Evolutionary conservation across 108 stramenopile species (phyloP), one percentile per base, ranked within the genome.

Genomic region (Parietichytrium sp.): DNA sequence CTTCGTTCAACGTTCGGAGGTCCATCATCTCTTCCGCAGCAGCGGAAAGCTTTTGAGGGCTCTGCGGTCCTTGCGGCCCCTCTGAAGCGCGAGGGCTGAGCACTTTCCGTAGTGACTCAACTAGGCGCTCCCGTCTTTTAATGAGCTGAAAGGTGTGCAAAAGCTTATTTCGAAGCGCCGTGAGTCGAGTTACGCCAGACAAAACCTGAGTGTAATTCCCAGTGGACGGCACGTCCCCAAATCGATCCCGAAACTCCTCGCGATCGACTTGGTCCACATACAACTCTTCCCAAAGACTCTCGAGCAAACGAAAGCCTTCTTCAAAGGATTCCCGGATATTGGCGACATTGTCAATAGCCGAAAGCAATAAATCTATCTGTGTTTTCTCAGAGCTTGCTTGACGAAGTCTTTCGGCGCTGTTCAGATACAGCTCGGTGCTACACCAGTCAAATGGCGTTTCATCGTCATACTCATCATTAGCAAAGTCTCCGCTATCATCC

Each of bases 51-150:
- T 20, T 33, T n/a, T n/a, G 13, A 6, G 61, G 33, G 33, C 38
- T 45, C 6, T 72, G 61, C n/a, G n/a, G n/a, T n/a, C n/a, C n/a
- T n/a, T n/a, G n/a, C n/a, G n/a, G n/a, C n/a, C n/a, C n/a, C n/a
- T n/a, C n/a, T n/a, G n/a, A n/a, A n/a, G 61, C 38, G 2, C 61
- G 61, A 33, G 61, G 61, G 20, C 45, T 72, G 29, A 72, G 33
- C 10, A 38, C 61, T 42, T 72, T 72, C 38, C 61, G 36, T 42
- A 72, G 23, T 0, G 61, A 72, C 38, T 72, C 61, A 6, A 72
- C 61, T 10, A 72, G 61, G 29, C 61, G 61, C 61, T 72, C 61
- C 38, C 61, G 61, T 45, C 61, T 33, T 20, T 72, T 72, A 42
- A 72, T 72, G 1, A 72, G 3, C 33, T 72, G 38, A 27, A 72